Conservation (phyloP, 495 filamentous ascomycete genomes). For the Neurospora sp. region DNA sequence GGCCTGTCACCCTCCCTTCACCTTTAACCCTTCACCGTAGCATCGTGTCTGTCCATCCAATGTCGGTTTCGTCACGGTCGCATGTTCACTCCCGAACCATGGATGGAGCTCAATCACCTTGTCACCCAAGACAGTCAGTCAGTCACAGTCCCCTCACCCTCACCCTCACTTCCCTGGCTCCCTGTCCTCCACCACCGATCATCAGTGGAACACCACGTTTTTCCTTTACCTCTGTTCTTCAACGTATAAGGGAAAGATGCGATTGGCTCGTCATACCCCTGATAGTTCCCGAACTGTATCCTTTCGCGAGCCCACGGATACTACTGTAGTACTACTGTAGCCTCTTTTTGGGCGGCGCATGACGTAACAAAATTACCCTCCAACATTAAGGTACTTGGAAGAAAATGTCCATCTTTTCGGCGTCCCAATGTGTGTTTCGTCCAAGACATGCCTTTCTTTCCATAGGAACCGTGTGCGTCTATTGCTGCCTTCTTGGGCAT, state of each 20-base stretch:
- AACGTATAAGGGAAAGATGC: neutral
- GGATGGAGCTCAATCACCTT: neutral
- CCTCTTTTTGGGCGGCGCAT: neutral
- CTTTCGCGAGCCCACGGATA: neutral
- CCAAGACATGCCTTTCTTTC: neutral
- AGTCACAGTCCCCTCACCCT: neutral
- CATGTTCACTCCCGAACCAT: neutral
- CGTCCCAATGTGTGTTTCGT: neutral
- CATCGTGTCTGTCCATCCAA: neutral
- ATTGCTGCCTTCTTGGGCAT: neutral
- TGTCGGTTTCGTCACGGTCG: neutral
- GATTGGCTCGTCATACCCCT: neutral
- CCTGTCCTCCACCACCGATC: neutral
- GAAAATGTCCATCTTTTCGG: neutral
- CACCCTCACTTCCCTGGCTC: neutral
- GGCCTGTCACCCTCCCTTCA: neutral
- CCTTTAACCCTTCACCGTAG: neutral
- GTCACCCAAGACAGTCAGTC: neutral
- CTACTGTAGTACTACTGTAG: neutral
- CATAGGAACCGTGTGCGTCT: neutral
- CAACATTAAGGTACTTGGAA: neutral
- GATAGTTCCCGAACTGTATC: neutral
- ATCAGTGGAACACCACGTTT: neutral
- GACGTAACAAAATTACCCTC: neutral
- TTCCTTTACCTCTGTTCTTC: neutral